These are phyloP conservation scores for Bacidia rubella DNA, from an alignment of 495 filamentous ascomycete species.

Conservation along the genomic window DNA sequence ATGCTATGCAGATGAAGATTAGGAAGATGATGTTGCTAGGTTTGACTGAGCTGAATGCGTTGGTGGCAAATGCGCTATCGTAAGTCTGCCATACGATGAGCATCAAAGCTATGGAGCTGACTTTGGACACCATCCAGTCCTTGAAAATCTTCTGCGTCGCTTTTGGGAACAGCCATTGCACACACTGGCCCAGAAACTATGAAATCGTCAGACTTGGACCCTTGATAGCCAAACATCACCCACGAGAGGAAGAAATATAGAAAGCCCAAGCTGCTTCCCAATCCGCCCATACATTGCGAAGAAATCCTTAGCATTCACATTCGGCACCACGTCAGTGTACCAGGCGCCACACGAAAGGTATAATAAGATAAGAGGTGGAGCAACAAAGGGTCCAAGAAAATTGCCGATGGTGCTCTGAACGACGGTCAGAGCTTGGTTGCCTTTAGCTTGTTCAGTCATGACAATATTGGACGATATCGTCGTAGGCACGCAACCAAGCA, in stretches of 20 bases:
- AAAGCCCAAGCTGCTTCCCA: conserved; percentile 29
- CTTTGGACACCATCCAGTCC: conserved; percentile 25
- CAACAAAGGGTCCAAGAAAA: conserved; percentile 29
- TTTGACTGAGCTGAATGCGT: conserved; percentile 23
- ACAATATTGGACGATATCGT: conserved; percentile 30
- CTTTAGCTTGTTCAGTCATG: conserved; percentile 31
- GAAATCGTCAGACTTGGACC: no score
- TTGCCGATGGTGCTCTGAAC: conserved; percentile 32
- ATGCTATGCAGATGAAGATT: conserved; percentile 26
- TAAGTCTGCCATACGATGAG: conserved; percentile 30
- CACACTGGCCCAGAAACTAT: conserved; percentile 22
- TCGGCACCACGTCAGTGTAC: conserved; percentile 28
- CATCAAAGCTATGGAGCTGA: conserved; percentile 24
- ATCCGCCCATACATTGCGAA: conserved; percentile 25
- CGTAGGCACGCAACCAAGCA: conserved; percentile 26
- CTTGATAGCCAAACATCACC: no score
- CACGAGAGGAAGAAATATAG: conserved; percentile 29
- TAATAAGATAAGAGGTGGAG: conserved; percentile 27
- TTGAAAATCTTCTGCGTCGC: conserved; percentile 23
- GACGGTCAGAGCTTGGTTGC: conserved; percentile 28
- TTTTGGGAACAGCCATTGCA: conserved; percentile 21
- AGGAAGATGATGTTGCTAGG: conserved; percentile 27
- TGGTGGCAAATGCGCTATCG: conserved; percentile 28
- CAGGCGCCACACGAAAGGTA: conserved; percentile 25
- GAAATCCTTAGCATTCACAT: conserved; percentile 12